Percentiles rank a stretch among this genome's conserved stretches.
Evolutionary conservation across 2,329 filamentous ascomycete genomes (phyloP).

Genomic region (Sclerotinia glacialis): DNA sequence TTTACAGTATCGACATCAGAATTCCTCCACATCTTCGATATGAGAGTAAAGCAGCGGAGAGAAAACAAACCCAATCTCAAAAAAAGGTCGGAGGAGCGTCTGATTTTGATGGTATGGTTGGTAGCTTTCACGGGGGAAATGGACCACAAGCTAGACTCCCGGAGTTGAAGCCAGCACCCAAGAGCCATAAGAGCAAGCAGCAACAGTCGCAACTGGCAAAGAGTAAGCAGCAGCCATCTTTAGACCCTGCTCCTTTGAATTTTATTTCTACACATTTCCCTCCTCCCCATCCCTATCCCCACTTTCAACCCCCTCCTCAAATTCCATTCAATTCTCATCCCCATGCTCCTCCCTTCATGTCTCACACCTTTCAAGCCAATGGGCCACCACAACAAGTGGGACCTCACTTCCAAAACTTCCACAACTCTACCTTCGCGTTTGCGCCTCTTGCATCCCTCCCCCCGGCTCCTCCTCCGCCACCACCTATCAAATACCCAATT

Average conservation of each 20-base stretch:
- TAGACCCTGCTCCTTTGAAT: slow-evolving; percentile 38
- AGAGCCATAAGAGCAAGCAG: slow-evolving; percentile 63
- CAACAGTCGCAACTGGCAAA: slow-evolving; percentile 44
- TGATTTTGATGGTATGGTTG: slow-evolving; percentile 40
- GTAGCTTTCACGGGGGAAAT: slow-evolving; percentile 38
- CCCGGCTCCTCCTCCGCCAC: slow-evolving; percentile 63
- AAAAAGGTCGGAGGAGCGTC: slow-evolving; percentile 45
- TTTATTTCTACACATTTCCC: slow-evolving; percentile 23
- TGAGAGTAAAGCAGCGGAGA: slow-evolving; percentile 73
- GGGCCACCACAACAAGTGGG: slow-evolving; percentile 38
- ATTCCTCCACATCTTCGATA: slow-evolving; percentile 80
- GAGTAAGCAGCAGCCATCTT: slow-evolving; percentile 41
- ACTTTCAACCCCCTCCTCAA: slow-evolving; percentile 23
- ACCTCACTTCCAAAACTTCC: slow-evolving; percentile 41
- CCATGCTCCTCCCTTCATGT: slow-evolving; percentile 30
- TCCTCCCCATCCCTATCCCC: slow-evolving; percentile 26
- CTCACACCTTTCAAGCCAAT: slow-evolving; percentile 38
- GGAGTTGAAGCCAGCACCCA: slow-evolving; percentile 70
- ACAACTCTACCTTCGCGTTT: slow-evolving; percentile 47
- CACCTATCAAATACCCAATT: slow-evolving; percentile 88
- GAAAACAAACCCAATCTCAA: slow-evolving; percentile 68
- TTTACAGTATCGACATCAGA: slow-evolving; percentile 83
- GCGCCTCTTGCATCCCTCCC: slow-evolving; percentile 47
- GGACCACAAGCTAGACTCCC: slow-evolving; percentile 59
- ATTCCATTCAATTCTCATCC: slow-evolving; percentile 31